Conservation (phyloP, 2,329 filamentous ascomycete genomes). For the Trichothecium roseum region DNA sequence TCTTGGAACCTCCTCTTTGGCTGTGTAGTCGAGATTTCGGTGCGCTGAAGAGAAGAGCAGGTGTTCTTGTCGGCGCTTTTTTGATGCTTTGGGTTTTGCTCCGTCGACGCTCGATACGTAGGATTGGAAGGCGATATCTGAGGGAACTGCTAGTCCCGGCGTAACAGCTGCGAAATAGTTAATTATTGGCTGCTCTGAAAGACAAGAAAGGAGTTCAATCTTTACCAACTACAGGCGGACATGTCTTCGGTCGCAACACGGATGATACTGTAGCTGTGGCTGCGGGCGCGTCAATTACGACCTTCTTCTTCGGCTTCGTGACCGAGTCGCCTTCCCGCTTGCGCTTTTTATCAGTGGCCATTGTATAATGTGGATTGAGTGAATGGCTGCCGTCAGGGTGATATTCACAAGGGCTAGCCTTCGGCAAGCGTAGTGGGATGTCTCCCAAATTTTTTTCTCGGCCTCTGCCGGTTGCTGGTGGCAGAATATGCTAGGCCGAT, state of each 20-base stretch:
- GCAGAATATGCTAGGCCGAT: conserved; percentile 4
- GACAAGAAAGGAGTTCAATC: background rate
- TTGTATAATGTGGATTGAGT: background rate
- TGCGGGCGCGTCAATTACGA: conserved; percentile 31
- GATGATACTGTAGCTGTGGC: conserved; percentile 34
- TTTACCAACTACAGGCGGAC: conserved; percentile 44
- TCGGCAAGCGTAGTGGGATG: conserved; percentile 11
- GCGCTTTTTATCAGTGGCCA: conserved; percentile 27
- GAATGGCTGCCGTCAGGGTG: too few relatives aligned
- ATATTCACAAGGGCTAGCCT: too few relatives aligned
- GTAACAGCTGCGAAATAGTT: conserved; percentile 18
- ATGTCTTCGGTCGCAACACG: conserved; percentile 31
- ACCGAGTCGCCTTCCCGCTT: conserved; percentile 36
- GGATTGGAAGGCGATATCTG: conserved; percentile 31
- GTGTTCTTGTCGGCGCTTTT: conserved; percentile 28
- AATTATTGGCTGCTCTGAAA: conserved; percentile 5
- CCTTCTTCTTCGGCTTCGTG: conserved; percentile 39
- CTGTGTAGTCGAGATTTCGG: conserved; percentile 48
- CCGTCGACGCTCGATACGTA: conserved; percentile 25
- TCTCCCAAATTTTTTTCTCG: conserved; percentile 16
- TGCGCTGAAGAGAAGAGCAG: conserved; percentile 48
- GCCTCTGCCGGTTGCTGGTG: conserved; percentile 5
- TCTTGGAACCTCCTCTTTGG: conserved; percentile 31
- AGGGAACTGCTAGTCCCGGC: conserved; percentile 24
- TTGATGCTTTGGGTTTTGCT: conserved; percentile 26